Base-by-base conservation (phyloP, 139 green algal genomes). In the Chlorella sp. region DNA sequence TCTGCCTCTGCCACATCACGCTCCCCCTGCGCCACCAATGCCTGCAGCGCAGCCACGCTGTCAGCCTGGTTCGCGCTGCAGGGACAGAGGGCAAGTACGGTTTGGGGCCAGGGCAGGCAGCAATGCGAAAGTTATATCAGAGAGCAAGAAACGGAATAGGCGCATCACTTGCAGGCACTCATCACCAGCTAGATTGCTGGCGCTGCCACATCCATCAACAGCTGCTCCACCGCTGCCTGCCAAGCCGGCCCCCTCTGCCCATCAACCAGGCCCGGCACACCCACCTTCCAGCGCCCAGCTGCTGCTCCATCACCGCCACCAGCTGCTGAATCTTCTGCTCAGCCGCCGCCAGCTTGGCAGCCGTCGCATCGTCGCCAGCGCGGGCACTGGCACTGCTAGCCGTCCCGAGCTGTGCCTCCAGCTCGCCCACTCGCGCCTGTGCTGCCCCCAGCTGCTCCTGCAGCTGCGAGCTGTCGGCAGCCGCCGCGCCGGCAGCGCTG, bases 241-340 rank as follows among this genome's bases (percentile, higher is more conserved):
- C 21, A 3, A 30, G 21, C 3, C 64, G 15, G 64, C 64, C 71
- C 71, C 7, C 48, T 9, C 48, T 9, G 22, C 64, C 64, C 60
- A 68, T 68, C 60, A 14, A 68, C 60, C 60, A 14, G 18, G 15
- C n/a, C 60, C 60, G 60, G 18, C 15, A 18, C 9, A 40, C 76
- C 5, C 42, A 85, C 79, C 79, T 68, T 28, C 14, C 79, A 22
- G 30, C 48, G 48, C 42, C 66, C 0, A 22, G 32, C 40, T 90
- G 42, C 69, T 88, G 32, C 88, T 91, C 57, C 68, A 88, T 48
- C 88, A 88, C 34, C 34, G 39, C 36, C 81, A 83, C 36, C 18
- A 91, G 88, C 42, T 91, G 80, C 39, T 75, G n/a, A 36, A 91
- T 91, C 42, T 88, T 87, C 15, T 40, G 36, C 81, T 91, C 88